A percentile compares a stretch with the other conserved stretches of the same genome.
Conservation (phyloP, 2,329 filamentous ascomycete species). For the Claviceps fusiformis region DNA sequence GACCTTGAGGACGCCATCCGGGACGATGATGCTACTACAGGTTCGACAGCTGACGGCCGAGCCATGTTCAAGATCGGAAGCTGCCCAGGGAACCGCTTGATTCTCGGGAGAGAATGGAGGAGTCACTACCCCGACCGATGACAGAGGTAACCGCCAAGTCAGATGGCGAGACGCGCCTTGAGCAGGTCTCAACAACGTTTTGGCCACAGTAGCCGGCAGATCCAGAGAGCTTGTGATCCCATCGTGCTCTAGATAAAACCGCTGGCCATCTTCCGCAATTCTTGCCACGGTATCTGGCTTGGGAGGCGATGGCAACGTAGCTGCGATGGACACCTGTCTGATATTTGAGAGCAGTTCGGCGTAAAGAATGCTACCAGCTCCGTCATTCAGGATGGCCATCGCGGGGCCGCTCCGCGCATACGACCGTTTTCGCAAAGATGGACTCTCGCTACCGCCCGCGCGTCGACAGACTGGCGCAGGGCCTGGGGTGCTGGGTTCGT, state of each 20-base stretch:
- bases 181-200: slow-evolving; percentile 24
- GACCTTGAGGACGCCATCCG: slow-evolving; percentile 24
- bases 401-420: neutral
- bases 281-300: slow-evolving; percentile 28
- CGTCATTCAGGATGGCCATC: neutral
- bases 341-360: slow-evolving; percentile 54
- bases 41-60: slow-evolving; percentile 29
- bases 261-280: slow-evolving; percentile 30
- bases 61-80: slow-evolving; percentile 28
- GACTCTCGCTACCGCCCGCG: neutral
- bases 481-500: neutral
- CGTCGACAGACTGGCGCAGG: neutral
- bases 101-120: slow-evolving; percentile 19
- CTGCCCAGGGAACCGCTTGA: slow-evolving; percentile 41
- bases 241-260: slow-evolving; percentile 35
- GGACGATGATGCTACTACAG: slow-evolving; percentile 26
- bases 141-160: slow-evolving; percentile 41
- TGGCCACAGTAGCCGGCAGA: slow-evolving; percentile 30
- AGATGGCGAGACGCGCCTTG: slow-evolving; percentile 20
- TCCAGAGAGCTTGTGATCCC: slow-evolving; percentile 19
- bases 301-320: slow-evolving; percentile 31
- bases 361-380: slow-evolving; percentile 32
- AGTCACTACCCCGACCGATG: slow-evolving; percentile 11
- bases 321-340: slow-evolving; percentile 46
- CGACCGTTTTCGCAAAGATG: neutral